Conservation (phyloP, 768 basidiomycete species). For the Brasilioporus rufonigricans region DNA sequence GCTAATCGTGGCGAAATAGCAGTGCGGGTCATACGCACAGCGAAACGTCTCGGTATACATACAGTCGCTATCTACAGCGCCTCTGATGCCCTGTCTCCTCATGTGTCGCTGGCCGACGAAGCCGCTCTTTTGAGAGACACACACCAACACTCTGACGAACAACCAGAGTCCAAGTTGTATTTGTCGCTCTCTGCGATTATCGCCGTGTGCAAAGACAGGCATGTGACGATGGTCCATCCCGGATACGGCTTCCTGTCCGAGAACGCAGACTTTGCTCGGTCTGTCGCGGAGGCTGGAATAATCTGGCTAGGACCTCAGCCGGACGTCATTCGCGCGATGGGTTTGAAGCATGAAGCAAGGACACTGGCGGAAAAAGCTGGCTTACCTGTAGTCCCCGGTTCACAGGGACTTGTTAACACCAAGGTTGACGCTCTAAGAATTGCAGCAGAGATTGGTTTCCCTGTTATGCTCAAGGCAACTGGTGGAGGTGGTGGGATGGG, state of each 20-base stretch:
- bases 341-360: constrained; percentile 60
- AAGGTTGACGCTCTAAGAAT: constrained; percentile 40
- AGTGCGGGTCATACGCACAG: constrained; percentile 58
- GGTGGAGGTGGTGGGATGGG: constrained; percentile 73
- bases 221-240: constrained; percentile 55
- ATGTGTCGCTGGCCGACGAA: constrained; percentile 56
- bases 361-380: constrained; percentile 43
- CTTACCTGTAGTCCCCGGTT: constrained; percentile 57
- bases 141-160: background rate
- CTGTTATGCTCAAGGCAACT: constrained; percentile 65
- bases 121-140: constrained; percentile 36
- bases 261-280: constrained; percentile 50
- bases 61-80: constrained; percentile 61
- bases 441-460: constrained; percentile 49
- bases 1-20: constrained; percentile 77
- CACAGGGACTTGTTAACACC: constrained; percentile 43
- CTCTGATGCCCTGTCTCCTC: constrained; percentile 56
- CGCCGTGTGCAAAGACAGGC: constrained; percentile 38
- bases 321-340: constrained; percentile 51
- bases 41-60: too few relatives aligned
- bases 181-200: constrained; percentile 39
- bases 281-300: constrained; percentile 46
- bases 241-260: constrained; percentile 70
- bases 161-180: constrained; percentile 46
- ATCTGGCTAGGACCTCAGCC: constrained; percentile 58